Base-by-base conservation (phyloP, 768 basidiomycete genomes). In the Cystofilobasidium bisporidii region DNA sequence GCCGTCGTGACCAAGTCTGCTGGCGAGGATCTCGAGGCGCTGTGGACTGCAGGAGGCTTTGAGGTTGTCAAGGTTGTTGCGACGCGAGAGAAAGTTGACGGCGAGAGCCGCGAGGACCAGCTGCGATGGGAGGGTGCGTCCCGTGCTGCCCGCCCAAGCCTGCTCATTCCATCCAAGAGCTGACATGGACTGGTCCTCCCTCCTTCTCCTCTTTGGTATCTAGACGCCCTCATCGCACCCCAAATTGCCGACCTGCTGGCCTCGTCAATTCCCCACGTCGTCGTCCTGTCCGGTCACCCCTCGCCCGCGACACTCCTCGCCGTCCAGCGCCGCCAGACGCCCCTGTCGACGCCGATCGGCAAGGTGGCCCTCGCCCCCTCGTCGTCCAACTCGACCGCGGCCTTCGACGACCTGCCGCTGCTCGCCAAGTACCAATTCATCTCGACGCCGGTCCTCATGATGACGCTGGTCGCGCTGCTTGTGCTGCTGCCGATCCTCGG, bases 241-340 rank as follows among this genome's bases (percentile, higher is more conserved):
- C 57, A 57, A 26, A 66, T 61, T 47, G 64, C 53, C 33, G 56
- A 79, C 56, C 79, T 79, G 60, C 78, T 79, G 47, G 82, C 80
- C 0, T 74, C 79, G 59, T 71, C 72, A 24, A 73, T 72, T 28
- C 80, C 76, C 22, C 72, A 74, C 6, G 81, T 79, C 71, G 81
- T 82, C 26, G 83, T 82, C 32, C 70, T 77, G 70, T 72, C 73
- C 14, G 86, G 87, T 86, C 88, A 88, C 70, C 77, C 78, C 70
- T 82, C 81, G 53, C 64, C 70, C 17, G 73, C 77, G 5, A 79
- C 0, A 88, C 87, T 0, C 79, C 73, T 3, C 88, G 87, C 3
- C 85, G 79, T 70, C 82, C 84, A 87, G 92, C 48, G 79, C 80
- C 28, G 89, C 89, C 70, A 82, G 84, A 80, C 91, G 81, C 57